These are phyloP conservation scores for Nevesoporus exiguus DNA, from an alignment of 768 basidiomycete genomes.

Conservation along the genomic window DNA sequence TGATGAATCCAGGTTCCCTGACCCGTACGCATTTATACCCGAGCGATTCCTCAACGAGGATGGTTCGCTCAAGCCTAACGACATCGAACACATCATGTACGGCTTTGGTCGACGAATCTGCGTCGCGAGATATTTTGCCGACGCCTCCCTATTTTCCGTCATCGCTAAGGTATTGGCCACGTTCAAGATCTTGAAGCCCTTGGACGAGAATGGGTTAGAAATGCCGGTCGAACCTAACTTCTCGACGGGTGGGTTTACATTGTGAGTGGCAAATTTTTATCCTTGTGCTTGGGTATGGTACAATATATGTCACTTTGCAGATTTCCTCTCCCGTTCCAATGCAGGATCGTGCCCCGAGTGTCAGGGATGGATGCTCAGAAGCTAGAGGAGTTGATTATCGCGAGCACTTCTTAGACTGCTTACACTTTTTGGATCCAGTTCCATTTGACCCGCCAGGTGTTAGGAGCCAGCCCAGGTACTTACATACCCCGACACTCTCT, in stretches of 20 bases:
- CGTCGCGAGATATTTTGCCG: slow-evolving; percentile 22
- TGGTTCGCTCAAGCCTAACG: slow-evolving; percentile 17
- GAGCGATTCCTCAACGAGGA: no score
- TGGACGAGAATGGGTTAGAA: slow-evolving; percentile 8
- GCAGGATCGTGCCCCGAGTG: slow-evolving; percentile 3
- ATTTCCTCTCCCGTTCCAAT: slow-evolving; percentile 4
- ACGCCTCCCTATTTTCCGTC: slow-evolving; percentile 15
- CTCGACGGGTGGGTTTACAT: neutral
- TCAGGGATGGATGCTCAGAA: neutral
- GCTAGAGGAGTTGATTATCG: slow-evolving; percentile 5
- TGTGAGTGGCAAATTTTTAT: slow-evolving; percentile 5
- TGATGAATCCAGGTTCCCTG: slow-evolving; percentile 30
- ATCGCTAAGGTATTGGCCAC: slow-evolving; percentile 13
- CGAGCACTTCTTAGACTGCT: neutral
- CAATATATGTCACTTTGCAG: neutral
- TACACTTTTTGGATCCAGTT: no score
- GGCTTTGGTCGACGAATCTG: slow-evolving; percentile 29
- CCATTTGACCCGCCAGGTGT: no score
- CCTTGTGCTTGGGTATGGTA: neutral
- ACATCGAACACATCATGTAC: slow-evolving; percentile 7
- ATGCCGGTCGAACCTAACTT: slow-evolving; percentile 14
- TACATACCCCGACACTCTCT: no score
- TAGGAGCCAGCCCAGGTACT: no score
- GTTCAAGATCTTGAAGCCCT: neutral
- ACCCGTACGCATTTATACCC: slow-evolving; percentile 36